Evolutionary conservation across 768 basidiomycete genomes (phyloP).

Genomic region (Termitomyces sp.): DNA sequence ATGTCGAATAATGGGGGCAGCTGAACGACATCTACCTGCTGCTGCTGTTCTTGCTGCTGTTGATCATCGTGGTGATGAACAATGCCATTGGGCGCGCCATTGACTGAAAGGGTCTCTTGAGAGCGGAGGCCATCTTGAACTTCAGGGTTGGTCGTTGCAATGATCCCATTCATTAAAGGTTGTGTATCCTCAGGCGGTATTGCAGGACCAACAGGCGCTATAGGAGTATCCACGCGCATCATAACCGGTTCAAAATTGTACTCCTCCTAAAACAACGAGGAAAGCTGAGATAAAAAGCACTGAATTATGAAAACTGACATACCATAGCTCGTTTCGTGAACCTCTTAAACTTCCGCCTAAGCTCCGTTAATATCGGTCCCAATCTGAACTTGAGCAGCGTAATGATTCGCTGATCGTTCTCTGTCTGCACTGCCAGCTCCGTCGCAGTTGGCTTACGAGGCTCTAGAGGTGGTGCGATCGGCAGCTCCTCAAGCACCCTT

Average conservation of each 20-base stretch:
- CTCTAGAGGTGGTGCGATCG: slow-evolving; percentile 85
- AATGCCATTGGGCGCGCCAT: slow-evolving; percentile 36
- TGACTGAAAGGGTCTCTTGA: slow-evolving; percentile 21
- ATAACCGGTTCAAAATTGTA: slow-evolving; percentile 48
- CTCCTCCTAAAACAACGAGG: slow-evolving; percentile 51
- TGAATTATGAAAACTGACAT: slow-evolving; percentile 19
- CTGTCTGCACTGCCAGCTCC: slow-evolving; percentile 77
- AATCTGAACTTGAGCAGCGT: slow-evolving; percentile 86
- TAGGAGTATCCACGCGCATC: slow-evolving; percentile 4
- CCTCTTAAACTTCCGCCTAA: slow-evolving; percentile 89
- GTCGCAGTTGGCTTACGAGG: slow-evolving; percentile 77
- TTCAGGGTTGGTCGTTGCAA: slow-evolving; percentile 32
- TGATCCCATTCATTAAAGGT: slow-evolving; percentile 31
- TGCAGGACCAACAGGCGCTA: slow-evolving; percentile 17
- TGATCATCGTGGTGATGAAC: slow-evolving; percentile 20
- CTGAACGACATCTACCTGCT: slow-evolving; percentile 29
- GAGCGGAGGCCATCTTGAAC: neutral
- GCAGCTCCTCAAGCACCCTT: slow-evolving; percentile 79
- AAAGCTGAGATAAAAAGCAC: neutral
- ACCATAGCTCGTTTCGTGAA: slow-evolving; percentile 81
- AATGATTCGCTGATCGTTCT: slow-evolving; percentile 72
- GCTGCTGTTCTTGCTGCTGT: slow-evolving; percentile 23
- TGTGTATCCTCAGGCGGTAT: slow-evolving; percentile 32
- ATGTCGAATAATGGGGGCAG: slow-evolving; percentile 67
- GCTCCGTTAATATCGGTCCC: slow-evolving; percentile 81